These are phyloP conservation scores for Cyathus striatus DNA, from an alignment of 768 basidiomycete genomes.

Conservation along the genomic window DNA sequence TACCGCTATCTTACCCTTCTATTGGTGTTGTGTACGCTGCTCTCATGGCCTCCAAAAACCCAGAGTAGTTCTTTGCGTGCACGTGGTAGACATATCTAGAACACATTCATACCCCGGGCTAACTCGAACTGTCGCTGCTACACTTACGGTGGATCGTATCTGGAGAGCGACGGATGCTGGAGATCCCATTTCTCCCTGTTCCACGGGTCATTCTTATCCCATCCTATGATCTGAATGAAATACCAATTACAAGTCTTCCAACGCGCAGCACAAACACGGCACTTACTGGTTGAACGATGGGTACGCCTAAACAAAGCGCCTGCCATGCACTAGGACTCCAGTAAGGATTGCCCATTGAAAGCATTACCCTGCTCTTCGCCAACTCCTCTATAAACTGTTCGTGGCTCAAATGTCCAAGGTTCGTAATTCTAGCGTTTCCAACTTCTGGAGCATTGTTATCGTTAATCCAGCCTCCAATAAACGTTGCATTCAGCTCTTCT, in stretches of 20 bases:
- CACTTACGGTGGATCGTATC: constrained; percentile 22
- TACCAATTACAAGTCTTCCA: too few relatives aligned
- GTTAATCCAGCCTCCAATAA: constrained; percentile 17
- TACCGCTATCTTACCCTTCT: too few relatives aligned
- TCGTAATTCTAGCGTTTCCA: constrained; percentile 14
- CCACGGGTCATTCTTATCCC: constrained; percentile 18
- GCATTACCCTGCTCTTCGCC: constrained; percentile 18
- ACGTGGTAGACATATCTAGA: constrained; percentile 28
- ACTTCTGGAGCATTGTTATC: constrained; percentile 13
- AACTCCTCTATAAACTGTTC: constrained; percentile 16
- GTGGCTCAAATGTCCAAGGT: constrained; percentile 6
- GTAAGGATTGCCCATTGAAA: constrained; percentile 20
- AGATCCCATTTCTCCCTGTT: constrained; percentile 20
- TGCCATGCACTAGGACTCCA: constrained; percentile 26
- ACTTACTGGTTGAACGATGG: constrained; percentile 30
- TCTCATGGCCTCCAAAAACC: constrained; percentile 22
- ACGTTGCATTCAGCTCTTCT: constrained; percentile 10
- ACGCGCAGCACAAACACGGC: background rate
- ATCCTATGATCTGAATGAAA: constrained; percentile 14
- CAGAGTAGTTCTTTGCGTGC: constrained; percentile 17
- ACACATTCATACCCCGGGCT: too few relatives aligned
- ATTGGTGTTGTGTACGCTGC: constrained; percentile 21
- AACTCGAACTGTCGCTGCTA: too few relatives aligned
- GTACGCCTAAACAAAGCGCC: constrained; percentile 28
- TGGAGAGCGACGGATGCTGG: constrained; percentile 22